Conservation (phyloP, 495 filamentous ascomycete species). For the Podospora pseudopauciseta region DNA sequence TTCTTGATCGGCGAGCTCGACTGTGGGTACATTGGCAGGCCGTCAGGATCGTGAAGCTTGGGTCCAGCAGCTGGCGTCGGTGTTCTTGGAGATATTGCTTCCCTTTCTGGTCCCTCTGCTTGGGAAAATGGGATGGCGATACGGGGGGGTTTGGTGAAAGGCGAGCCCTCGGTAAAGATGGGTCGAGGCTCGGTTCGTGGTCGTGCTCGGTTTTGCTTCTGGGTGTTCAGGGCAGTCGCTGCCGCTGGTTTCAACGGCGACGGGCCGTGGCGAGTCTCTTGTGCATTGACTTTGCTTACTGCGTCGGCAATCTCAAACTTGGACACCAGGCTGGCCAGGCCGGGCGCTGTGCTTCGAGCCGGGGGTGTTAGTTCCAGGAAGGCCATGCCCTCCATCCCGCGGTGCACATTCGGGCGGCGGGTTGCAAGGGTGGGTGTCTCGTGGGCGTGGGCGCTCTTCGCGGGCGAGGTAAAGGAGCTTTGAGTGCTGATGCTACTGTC, state of each 20-base stretch:
- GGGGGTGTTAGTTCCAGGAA: conserved; percentile 7
- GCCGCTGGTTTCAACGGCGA: conserved; percentile 2
- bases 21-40: neutral
- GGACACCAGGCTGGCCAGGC: conserved; percentile 35
- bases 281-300: conserved; percentile 26
- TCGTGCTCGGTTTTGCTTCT: conserved; percentile 1
- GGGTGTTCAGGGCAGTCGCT: neutral
- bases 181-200: conserved; percentile 1
- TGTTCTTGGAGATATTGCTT: conserved; percentile 14
- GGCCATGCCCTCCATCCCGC: conserved; percentile 9
- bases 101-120: neutral
- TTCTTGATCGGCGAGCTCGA: conserved; percentile 1
- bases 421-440: conserved; percentile 4
- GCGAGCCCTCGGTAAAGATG: conserved; percentile 1
- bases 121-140: neutral
- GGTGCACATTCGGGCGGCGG: conserved; percentile 10
- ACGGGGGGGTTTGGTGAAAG: conserved; percentile 12
- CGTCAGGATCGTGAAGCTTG: neutral
- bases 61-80: conserved; percentile 2
- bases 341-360: conserved; percentile 13
- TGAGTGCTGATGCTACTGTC: neutral
- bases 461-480: conserved; percentile 8
- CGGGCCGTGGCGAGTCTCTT: conserved; percentile 7
- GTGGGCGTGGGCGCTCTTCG: conserved; percentile 1
- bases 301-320: conserved; percentile 42